Base-by-base conservation (phyloP, 345 rosid species). In the Hibiscus trionum region DNA sequence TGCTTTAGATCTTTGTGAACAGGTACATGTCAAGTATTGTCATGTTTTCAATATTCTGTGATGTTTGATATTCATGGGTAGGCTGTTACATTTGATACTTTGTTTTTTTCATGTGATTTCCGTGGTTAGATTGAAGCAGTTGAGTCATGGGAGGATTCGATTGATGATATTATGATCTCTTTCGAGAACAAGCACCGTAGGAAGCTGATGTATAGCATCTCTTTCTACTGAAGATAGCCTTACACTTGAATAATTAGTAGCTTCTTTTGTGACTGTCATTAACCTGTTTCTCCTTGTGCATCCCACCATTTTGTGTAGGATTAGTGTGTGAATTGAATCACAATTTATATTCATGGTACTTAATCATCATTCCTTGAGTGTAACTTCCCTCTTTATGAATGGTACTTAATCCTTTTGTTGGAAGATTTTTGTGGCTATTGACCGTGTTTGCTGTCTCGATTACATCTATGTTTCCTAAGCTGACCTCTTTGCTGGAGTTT, bases 81-180 rank as follows among this genome's bases (percentile, higher is more conserved):
- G 58, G 52, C 33, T 33, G 3, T 49, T 49, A 10, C 26, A 58
- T 2, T 15, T 35, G 8, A 63, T 49, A 29, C 26, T 5, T 17
- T 31, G 1, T 2, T 8, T 19, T 33, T 65, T 58, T 35, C 60
- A 11, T 69, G 26, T 27, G 63, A 72, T 37, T 46, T 69, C 50
- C n/a, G 0, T 72, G 58, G 33, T 62, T 75, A 92, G 97, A 90
- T 93, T 11, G 97, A 94, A 73, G 89, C 87, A 15, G 86, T 78
- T 8, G 97, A 91, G 35, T 73, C 88, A 7, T 93, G 98, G 97
- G 98, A 93, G 85, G 92, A 91, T 35, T 85, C 91, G 0, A 81
- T 93, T 53, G 97, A 90, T 80, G 93, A 90, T 71, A 82, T 91
- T 47, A 75, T 91, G 17, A 74, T 86, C 29, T 87, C 84, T 71